Evolutionary conservation across 768 basidiomycete genomes (phyloP).

Genomic region (Dioszegia hungarica): DNA sequence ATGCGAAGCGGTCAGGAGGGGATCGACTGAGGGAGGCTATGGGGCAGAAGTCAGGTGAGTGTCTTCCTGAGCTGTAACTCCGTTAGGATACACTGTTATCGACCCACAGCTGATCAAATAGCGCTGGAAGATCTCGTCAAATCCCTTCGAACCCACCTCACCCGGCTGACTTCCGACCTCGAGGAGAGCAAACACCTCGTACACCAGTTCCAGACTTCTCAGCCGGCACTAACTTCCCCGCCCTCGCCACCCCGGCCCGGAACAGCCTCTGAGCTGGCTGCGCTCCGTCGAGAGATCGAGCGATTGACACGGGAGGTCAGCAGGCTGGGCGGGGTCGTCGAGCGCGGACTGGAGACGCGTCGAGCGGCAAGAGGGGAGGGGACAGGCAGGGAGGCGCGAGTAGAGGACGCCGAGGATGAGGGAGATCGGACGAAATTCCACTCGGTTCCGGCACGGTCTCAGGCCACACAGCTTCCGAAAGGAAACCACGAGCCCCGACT

Average conservation of each 20-base stretch:
- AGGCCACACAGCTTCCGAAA: constrained; percentile 50
- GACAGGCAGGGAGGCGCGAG: constrained; percentile 26
- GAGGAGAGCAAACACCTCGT: constrained; percentile 65
- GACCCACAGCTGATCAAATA: constrained; percentile 40
- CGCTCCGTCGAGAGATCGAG: constrained; percentile 70
- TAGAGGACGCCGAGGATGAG: constrained; percentile 27
- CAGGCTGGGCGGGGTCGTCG: constrained; percentile 76
- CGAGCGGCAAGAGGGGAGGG: constrained; percentile 55
- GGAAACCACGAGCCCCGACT: constrained; percentile 65
- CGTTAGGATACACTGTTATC: too few relatives aligned
- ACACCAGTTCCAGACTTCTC: constrained; percentile 39
- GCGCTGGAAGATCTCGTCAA: constrained; percentile 75
- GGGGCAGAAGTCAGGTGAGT: constrained; percentile 78
- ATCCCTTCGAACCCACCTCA: constrained; percentile 68
- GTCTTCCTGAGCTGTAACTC: background rate
- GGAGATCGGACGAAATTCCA: constrained; percentile 26
- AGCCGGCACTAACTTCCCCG: background rate
- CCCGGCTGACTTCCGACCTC: constrained; percentile 71
- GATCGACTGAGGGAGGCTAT: constrained; percentile 68
- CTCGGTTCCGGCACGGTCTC: background rate
- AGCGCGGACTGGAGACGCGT: constrained; percentile 75
- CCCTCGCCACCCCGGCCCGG: constrained; percentile 2
- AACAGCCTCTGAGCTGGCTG: constrained; percentile 52
- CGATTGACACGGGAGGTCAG: constrained; percentile 77
- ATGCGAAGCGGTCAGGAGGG: constrained; percentile 54